Evolutionary conservation across 768 basidiomycete species (phyloP).

Genomic region (Phylloporus sp.): DNA sequence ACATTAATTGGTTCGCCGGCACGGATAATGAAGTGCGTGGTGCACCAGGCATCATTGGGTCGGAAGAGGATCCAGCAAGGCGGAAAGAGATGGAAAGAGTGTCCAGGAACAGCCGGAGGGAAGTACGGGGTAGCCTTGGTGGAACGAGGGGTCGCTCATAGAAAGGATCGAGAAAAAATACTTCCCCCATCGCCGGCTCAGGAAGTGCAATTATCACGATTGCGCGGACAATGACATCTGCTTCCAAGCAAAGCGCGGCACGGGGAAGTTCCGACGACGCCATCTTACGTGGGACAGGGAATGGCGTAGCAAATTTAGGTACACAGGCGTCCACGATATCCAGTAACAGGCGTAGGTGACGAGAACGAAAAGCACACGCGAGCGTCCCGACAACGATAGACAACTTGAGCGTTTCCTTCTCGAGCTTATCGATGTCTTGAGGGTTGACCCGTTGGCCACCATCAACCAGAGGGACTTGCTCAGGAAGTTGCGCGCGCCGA

Average conservation of each 20-base stretch:
- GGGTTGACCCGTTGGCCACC: constrained; percentile 2
- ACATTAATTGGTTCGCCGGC: constrained; percentile 2
- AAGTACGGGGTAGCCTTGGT: constrained; percentile 44
- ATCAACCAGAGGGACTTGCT: not conserved
- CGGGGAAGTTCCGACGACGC: constrained; percentile 14
- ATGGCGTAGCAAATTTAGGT: constrained; percentile 18
- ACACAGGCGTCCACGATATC: constrained; percentile 35
- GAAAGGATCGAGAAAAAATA: constrained; percentile 33
- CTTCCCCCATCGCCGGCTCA: constrained; percentile 8
- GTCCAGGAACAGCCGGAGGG: constrained; percentile 52
- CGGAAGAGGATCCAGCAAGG: constrained; percentile 5
- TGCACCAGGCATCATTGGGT: not conserved
- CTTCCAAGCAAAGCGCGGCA: constrained; percentile 31
- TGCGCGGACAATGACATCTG: constrained; percentile 36
- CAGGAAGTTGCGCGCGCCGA: constrained; percentile 16
- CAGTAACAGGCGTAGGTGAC: constrained; percentile 50
- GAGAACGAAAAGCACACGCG: constrained; percentile 51
- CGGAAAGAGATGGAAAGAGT: constrained; percentile 17
- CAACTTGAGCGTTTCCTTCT: constrained; percentile 35
- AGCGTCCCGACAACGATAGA: constrained; percentile 45
- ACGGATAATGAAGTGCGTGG: constrained; percentile 1
- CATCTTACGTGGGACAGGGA: constrained; percentile 10
- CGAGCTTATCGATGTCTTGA: constrained; percentile 7
- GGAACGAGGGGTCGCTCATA: constrained; percentile 59
- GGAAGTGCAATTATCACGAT: constrained; percentile 47